These are phyloP conservation scores for Peronosclerospora sorghi DNA, from an alignment of 352 stramenopile genomes.

Conservation along the genomic window DNA sequence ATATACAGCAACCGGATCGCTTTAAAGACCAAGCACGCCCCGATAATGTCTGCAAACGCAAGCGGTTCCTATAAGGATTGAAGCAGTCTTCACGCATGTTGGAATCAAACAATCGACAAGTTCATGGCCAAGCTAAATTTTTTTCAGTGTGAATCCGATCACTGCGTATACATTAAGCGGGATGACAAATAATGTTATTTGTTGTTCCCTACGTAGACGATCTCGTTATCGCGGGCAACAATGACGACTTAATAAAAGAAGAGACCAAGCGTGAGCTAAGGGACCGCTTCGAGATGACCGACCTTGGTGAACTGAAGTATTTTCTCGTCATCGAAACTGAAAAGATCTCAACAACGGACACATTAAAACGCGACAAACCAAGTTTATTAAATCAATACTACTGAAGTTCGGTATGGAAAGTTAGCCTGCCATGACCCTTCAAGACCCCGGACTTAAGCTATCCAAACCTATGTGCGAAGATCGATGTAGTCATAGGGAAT, in stretches of 20 bases:
- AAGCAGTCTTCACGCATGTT: not conserved
- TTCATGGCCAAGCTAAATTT: not conserved
- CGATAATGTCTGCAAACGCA: too few species aligned
- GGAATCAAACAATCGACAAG: not conserved
- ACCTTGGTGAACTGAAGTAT: not conserved
- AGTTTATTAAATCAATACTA: not conserved
- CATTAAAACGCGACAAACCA: not conserved
- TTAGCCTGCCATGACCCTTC: not conserved
- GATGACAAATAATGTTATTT: slow-evolving; percentile 6
- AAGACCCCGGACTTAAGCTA: too few species aligned
- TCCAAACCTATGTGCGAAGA: too few species aligned
- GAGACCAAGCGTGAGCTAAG: not conserved
- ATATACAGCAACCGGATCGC: not conserved
- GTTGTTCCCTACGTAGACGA: slow-evolving; percentile 8
- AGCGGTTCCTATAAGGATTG: too few species aligned
- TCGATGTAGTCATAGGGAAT: too few species aligned
- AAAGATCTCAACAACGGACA: not conserved
- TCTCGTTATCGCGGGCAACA: slow-evolving; percentile 5
- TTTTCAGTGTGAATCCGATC: not conserved
- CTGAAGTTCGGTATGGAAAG: not conserved
- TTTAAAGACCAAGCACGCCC: not conserved
- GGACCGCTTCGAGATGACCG: not conserved
- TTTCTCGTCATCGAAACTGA: not conserved
- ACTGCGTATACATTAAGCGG: slow-evolving; percentile 5
- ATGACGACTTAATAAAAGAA: not conserved